Percentiles rank a stretch among this genome's conserved stretches.
These are phyloP conservation scores for Henckelia pumila DNA, from an alignment of 257 asterid genomes.

Conservation along the genomic window DNA sequence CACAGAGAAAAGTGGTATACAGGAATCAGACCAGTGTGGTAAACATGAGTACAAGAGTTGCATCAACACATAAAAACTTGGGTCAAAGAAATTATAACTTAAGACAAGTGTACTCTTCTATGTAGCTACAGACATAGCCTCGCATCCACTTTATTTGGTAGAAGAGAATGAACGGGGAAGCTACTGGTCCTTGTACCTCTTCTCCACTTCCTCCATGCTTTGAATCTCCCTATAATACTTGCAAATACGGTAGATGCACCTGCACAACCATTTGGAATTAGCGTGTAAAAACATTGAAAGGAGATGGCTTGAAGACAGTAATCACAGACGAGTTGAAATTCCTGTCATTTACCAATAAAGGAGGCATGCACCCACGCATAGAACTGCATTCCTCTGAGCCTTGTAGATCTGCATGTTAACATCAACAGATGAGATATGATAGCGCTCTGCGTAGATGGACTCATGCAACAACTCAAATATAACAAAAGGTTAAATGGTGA, in stretches of 20 bases:
- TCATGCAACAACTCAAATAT: conserved; percentile 13
- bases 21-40: background rate
- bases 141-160: background rate
- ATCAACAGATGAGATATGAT: conserved; percentile 17
- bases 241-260: conserved; percentile 84
- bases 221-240: conserved; percentile 61
- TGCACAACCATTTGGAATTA: conserved; percentile 25
- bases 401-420: conserved; percentile 59
- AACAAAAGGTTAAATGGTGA: conserved; percentile 14
- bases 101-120: background rate
- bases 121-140: background rate
- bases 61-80: background rate
- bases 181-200: conserved; percentile 84
- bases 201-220: conserved; percentile 70
- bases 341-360: conserved; percentile 61
- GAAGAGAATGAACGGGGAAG: conserved; percentile 3
- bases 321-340: background rate
- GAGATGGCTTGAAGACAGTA: background rate
- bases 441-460: background rate
- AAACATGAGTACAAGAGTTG: background rate
- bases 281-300: background rate
- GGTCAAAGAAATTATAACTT: background rate
- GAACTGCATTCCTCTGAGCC: conserved; percentile 79
- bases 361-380: conserved; percentile 65
- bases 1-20: background rate